Base-by-base conservation (phyloP, 352 stramenopile species). In the Halophytophthora polymorphica region DNA sequence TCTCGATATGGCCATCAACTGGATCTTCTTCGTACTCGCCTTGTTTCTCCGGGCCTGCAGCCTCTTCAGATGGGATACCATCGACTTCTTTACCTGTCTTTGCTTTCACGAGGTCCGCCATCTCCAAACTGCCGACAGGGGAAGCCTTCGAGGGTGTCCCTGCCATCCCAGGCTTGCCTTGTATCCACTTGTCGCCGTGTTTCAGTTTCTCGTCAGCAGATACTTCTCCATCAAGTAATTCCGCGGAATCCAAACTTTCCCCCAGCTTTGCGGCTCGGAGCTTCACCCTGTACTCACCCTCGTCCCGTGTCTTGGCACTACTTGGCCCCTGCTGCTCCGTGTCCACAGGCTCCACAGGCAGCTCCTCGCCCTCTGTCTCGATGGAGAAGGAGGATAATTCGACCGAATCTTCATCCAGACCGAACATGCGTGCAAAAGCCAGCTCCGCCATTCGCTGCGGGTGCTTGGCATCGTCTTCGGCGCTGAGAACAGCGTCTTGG, bases 351-450 rank as follows among this genome's bases (percentile, higher is more conserved):
- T 36, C 45, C 38, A 59, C 39, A 41, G 50, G 50, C 18, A 40
- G 23, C 18, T 53, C 39, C 3, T 70, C 52, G 35, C 68, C 56
- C 18, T 81, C 61, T 14, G 67, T 73, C 15, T 61, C 50, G 18
- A 65, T 59, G 1, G 69, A 80, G 34, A 76, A 73, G 2, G 21
- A 45, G 1, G 67, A 81, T 18, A 79, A 50, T 15, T 81, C 63
- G 11, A 66, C 22, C 6, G 53, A 64, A 15, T 71, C 59, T 19
- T 75, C 58, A 37, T 64, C 50, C 17, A 84, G 52, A 1, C 48
- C 65, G 57, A 90, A 73, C 45, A 87, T 53, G 5, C 46, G 52
- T 15, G 64, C 63, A 50, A 90, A 90, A 6, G 28, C 50, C 21
- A 21, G 58, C 53, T 53, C 58, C 33, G 39, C 62, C 63, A 38